Evolutionary conservation across 371 early-diverging fungal species (phyloP), one percentile per base, ranked within the genome.

Genomic region (Mucor mucedo): DNA sequence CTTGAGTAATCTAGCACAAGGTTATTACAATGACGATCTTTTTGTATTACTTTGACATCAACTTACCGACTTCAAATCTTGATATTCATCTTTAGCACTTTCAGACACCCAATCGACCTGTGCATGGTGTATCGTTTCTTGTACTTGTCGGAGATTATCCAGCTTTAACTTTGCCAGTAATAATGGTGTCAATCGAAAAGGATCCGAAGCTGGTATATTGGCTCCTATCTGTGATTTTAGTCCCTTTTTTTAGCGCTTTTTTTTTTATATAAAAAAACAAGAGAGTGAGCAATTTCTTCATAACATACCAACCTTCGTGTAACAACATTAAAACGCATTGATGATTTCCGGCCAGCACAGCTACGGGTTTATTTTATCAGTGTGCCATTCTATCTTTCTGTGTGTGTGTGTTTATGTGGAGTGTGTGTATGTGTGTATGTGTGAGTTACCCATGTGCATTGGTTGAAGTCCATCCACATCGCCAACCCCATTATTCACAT

Each of bases 401-500:
- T 35, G 2, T 21, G 5, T 33, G 2, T 39, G 6, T 42, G 9
- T 21, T 28, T 48, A 44, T n/a, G 49, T 13, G 21, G 21, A 21
- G 21, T 21, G 21, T 21, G 21, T 21, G 21, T 21, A 21, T 21
- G 0, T 21, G 21, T 21, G 21, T n/a, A 44, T 27, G 21, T 49
- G 30, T 13, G 38, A 54, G 14, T 65, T 72, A 82, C 82, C 82
- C 76, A 78, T 70, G 49, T 82, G 82, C 69, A 82, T 66, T 13
- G 82, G 82, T 44, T 73, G 72, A 21, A 78, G 57, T 28, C 82
- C 82, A 63, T 82, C 77, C 2, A 71, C 63, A 64, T 82, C 82
- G 1, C 82, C 79, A 8, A 78, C 74, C 11, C 79, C 82, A 73
- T 82, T 82, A 56, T 82, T 78, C 29, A 78, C 75, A 66, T 82